Evolutionary conservation across 2,329 filamentous ascomycete species (phyloP), one percentile per base, ranked within the genome.

Genomic region (Sordariomycetes sp.): DNA sequence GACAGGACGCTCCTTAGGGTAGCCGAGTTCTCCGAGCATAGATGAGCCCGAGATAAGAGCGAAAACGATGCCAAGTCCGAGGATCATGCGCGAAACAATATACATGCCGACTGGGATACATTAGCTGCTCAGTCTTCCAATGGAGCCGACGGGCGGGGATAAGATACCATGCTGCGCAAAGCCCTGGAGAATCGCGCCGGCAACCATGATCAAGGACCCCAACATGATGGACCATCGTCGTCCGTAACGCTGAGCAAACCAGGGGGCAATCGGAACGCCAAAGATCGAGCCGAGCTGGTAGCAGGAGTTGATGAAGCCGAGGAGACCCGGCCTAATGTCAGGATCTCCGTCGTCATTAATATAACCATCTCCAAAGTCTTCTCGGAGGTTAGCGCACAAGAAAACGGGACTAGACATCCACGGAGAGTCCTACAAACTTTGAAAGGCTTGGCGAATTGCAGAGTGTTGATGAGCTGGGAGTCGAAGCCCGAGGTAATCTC

Each of bases 1-100:
- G 50, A 81, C 73, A 0, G 80, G 73, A 58, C 82, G 78, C 66
- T 85, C 81, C 68, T 82, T 83, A 6, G 81, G 81, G 65, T 85
- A 79, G 2, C 76, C 78, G 16, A 85, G 70, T 66, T 85, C 82
- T 64, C 80, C 81, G 37, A 85, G 80, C 53, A 85, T 69, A 7
- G 79, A 75, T 1, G 81, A 82, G 5, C 78, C 81, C 6, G 79
- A 78, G 58, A 84, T 78, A 63, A 85, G 85, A 61, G 77, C 79
- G 54, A 78, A 80, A 0, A 79, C 77, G 60, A 85, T 83, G 53
- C 82, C 82, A 57, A 83, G 79, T 51, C 82, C 82, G 34, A 85
- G 74, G 22, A 85, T 71, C 63, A 83, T 76, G 64, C 82, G 80
- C 37, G 82, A 77, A 48, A 81, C 69, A 60, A 85, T 77, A 65